phyloP scores from a whole-genome alignment of 305 asterid species.

The Rubia peregrina region DNA sequence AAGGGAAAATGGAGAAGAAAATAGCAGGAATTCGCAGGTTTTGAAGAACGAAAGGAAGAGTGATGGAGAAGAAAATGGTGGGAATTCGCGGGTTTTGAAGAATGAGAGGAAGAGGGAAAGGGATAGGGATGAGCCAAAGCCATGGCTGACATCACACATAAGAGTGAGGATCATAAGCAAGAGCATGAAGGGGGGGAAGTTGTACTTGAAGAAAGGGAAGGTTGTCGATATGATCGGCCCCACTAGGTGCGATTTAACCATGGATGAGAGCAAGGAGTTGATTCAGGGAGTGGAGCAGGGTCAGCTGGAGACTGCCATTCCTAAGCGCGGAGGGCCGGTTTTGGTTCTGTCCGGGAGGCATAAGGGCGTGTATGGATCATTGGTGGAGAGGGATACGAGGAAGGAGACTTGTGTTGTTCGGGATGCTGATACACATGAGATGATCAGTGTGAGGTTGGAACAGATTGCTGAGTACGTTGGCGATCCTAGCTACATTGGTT shows the following conservation, averaged over 20 bases:
- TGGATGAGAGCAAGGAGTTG: conserved; percentile 66
- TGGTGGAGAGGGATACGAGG: conserved; percentile 59
- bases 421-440: conserved; percentile 64
- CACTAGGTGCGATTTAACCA: conserved; percentile 50
- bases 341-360: conserved; percentile 56
- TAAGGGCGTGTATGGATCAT: conserved; percentile 67
- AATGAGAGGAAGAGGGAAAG: conserved; percentile 24
- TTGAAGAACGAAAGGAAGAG: conserved; percentile 13
- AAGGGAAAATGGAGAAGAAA: conserved; percentile 31
- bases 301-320: conserved; percentile 74
- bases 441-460: conserved; percentile 61
- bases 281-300: conserved; percentile 78
- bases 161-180: conserved; percentile 63
- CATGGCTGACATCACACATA: conserved; percentile 72
- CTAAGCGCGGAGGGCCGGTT: conserved; percentile 77
- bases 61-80: conserved; percentile 6
- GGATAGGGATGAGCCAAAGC: conserved; percentile 20
- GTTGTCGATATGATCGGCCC: conserved; percentile 76
- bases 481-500: conserved; percentile 73
- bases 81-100: conserved; percentile 13
- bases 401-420: conserved; percentile 57
- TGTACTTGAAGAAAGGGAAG: conserved; percentile 65
- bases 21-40: neutral
- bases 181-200: conserved; percentile 57
- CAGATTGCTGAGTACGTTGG: conserved; percentile 87